Evolutionary conservation across 83 land plant species (phyloP), one percentile per base, ranked within the genome.

Genomic region (Larix sibirica): DNA sequence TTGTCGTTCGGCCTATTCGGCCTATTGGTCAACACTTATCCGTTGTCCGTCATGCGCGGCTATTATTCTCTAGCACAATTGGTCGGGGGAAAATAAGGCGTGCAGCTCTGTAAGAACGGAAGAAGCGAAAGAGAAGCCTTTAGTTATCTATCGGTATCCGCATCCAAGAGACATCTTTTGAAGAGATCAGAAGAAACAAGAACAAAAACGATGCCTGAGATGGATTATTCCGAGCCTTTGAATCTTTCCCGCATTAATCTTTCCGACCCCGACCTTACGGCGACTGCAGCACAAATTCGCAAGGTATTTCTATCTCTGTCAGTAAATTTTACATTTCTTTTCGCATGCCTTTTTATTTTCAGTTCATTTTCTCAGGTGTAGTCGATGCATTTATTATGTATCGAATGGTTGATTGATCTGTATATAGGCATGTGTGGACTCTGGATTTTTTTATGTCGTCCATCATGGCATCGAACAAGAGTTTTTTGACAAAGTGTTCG

Each of bases 381-480:
- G 9, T 12, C 42, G 23, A 12, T 21, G 58, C 8, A 20, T 3
- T 50, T 44, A 17, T 26, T 13, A 12, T 16, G 17, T 14, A 26
- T 54, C 20, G 12, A 24, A 77, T 77, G 18, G 6, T 14, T 21
- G 31, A 23, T 54, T 12, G 47, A 31, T 59, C 17, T 21, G 4
- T 42, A 21, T 73, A 20, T 82, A 95, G 95, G 97, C 94, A 26
- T 95, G 98, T 76, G 47, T 89, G 28, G 93, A 93, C 14, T 73
- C 81, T 68, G 96, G 96, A 13, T 93, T 95, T 89, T 95, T 95
- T 83, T 94, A 97, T 82, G 81, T 96, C 1, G 83, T 93, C 6
- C 96, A 97, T 86, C 98, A 96, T 90, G 98, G 98, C 6, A 87
- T 97, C 44, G 91, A 88, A 12, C 82, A 80, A 38, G 85, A 85